Evolutionary conservation across 306 rosid species (phyloP), one percentile per base, ranked within the genome.

Genomic region (Glycine latifolia): DNA sequence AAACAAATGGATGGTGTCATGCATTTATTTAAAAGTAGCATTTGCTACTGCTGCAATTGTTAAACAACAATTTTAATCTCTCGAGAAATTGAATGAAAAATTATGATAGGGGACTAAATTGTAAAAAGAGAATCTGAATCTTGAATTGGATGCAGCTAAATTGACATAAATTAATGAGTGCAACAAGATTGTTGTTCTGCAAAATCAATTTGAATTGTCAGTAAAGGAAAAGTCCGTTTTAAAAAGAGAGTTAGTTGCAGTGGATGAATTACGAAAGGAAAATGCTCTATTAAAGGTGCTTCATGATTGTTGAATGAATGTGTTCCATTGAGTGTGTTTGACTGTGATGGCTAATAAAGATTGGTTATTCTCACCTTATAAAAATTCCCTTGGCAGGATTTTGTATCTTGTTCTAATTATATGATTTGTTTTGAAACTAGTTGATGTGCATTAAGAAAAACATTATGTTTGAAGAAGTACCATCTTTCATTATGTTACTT

Each of bases 151-250:
- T 82, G 94, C 97, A 10, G 92, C 97, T 10, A 95, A 95, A 75
- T 80, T 93, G 84, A 93, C 94, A 12, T 85, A 96, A 83, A 92
- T 95, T 63, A 93, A 95, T 76, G 99, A 95, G 86, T 95, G 91
- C 88, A 93, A 95, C 89, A 95, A 92, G 89, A 95, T 89, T 87
- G 97, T 92, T 12, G 91, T 91, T 87, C 88, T 95, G 80, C 92
- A 92, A 79, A 93, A 91, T 88, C 99, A 92, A 88, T 73, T 93
- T 83, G 98, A 89, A 58, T 84, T 92, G 82, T 90, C 93, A 9
- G 50, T 76, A 14, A 95, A 93, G 85, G 99, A 90, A 85, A 95
- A 89, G 88, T 87, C 83, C 43, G 90, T 92, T 75, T 81, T 95
- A 75, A 91, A 89, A 87, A 88, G 97, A 85, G 99, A 93, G 83